These are phyloP conservation scores for Piper longum DNA, from an alignment of 164 flowering plant genomes.

Conservation along the genomic window DNA sequence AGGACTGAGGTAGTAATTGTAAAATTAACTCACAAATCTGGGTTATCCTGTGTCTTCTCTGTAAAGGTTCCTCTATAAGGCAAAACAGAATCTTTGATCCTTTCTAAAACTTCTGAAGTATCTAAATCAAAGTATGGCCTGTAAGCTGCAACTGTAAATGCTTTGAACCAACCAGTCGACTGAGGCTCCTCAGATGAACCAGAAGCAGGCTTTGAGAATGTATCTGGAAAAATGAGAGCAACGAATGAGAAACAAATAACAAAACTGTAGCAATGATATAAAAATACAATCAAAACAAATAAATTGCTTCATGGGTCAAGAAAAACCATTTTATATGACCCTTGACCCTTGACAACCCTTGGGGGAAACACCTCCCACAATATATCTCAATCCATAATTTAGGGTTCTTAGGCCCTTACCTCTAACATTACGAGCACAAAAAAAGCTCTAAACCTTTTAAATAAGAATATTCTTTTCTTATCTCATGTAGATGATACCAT, in stretches of 20 bases:
- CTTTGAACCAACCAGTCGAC: slow-evolving; percentile 64
- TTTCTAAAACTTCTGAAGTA: slow-evolving; percentile 86
- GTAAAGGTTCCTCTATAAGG: slow-evolving; percentile 80
- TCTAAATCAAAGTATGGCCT: slow-evolving; percentile 95
- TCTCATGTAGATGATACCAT: too few relatives aligned
- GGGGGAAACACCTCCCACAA: too few relatives aligned
- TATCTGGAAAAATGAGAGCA: slow-evolving; percentile 30
- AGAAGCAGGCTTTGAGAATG: slow-evolving; percentile 64
- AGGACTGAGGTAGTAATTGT: not conserved
- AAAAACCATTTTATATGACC: too few relatives aligned
- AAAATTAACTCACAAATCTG: slow-evolving; percentile 66
- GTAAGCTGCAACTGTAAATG: slow-evolving; percentile 62
- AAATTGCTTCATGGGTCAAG: too few relatives aligned
- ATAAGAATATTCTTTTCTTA: too few relatives aligned
- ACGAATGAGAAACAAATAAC: not conserved
- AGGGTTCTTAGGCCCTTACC: too few relatives aligned
- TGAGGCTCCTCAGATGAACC: slow-evolving; percentile 54
- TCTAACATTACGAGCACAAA: too few relatives aligned
- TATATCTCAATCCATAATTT: too few relatives aligned
- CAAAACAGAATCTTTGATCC: slow-evolving; percentile 79
- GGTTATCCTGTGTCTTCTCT: slow-evolving; percentile 67
- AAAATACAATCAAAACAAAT: not conserved
- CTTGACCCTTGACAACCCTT: too few relatives aligned
- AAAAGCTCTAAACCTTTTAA: too few relatives aligned
- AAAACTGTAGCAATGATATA: too few relatives aligned